Evolutionary conservation across 2,329 filamentous ascomycete species (phyloP).

Genomic region (Plenodomus biglobosus): DNA sequence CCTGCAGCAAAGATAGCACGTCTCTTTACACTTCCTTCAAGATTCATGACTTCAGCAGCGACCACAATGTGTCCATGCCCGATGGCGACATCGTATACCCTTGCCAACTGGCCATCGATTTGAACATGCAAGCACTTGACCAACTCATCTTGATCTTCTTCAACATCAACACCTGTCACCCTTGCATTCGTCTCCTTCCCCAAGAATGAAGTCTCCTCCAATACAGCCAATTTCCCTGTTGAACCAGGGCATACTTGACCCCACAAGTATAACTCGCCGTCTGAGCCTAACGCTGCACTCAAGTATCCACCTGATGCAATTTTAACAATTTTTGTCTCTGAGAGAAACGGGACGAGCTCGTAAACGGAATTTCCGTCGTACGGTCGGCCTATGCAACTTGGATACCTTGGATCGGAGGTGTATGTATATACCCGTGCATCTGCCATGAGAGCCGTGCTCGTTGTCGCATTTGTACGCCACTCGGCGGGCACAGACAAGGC

Average conservation of each 20-base stretch:
- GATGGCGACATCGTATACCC: constrained; percentile 28
- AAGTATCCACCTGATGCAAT: constrained; percentile 37
- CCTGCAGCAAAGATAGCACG: constrained; percentile 31
- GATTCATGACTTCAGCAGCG: constrained; percentile 18
- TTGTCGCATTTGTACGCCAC: constrained; percentile 23
- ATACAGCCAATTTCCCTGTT: constrained; percentile 17
- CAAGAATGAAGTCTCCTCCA: constrained; percentile 1
- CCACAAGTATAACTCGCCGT: constrained; percentile 40
- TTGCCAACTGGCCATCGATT: constrained; percentile 22
- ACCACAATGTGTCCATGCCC: constrained; percentile 35
- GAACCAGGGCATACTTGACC: constrained; percentile 32
- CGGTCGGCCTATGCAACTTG: constrained; percentile 25
- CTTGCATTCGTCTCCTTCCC: not conserved
- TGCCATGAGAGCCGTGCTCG: constrained; percentile 20
- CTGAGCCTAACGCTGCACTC: constrained; percentile 32
- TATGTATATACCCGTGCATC: constrained; percentile 24
- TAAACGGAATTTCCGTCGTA: constrained; percentile 5
- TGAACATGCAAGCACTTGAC: constrained; percentile 25
- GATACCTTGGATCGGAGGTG: constrained; percentile 27
- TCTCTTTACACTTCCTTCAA: not conserved
- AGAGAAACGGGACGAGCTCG: constrained; percentile 28
- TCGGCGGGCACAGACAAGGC: not conserved
- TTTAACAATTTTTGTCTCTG: constrained; percentile 22
- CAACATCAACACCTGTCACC: constrained; percentile 2
- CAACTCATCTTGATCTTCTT: constrained; percentile 30